Evolutionary conservation across 176 grass and related monocot genomes (phyloP), one percentile per base, ranked within the genome.

Genomic region (Zizania latifolia): DNA sequence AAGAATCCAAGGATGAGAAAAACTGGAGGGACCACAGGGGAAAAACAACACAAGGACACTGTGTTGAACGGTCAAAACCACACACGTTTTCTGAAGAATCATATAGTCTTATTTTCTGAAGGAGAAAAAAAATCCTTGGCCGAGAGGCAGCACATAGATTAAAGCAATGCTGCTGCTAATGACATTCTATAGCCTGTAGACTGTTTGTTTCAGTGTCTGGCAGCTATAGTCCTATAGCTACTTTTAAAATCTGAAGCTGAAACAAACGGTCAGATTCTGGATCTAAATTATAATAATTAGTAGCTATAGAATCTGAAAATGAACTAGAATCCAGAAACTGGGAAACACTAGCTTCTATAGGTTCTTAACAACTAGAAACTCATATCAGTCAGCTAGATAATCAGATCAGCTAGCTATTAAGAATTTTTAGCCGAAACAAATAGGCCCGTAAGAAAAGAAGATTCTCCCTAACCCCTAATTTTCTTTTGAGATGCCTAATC

Each of bases 391-490:
- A n/a, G n/a, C n/a, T n/a, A n/a, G n/a, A n/a, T n/a, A n/a, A n/a
- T n/a, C n/a, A n/a, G n/a, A n/a, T n/a, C n/a, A n/a, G n/a, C n/a
- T n/a, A n/a, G n/a, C 29, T 8, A 80, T 56, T 35, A 36, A 33
- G 15, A 31, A 65, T 43, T 67, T 29, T 72, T 78, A 57, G n/a
- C n/a, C n/a, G n/a, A n/a, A n/a, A n/a, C n/a, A n/a, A n/a, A n/a
- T n/a, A n/a, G n/a, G n/a, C n/a, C n/a, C n/a, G n/a, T n/a, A 53
- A 53, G 21, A 43, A 80, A 81, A 51, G n/a, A 53, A 65, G 35
- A 58, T 58, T 10, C 46, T 37, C 36, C 35, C 36, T 76, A 70
- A 82, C 32, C 45, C 60, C 61, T 58, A 55, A 43, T 79, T 79
- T 53, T 53, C 7, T 53, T 10, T 53, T 53, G 19, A 21, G 48